These are phyloP conservation scores for Carpinus viminea DNA, from an alignment of 306 rosid genomes.

Conservation along the genomic window DNA sequence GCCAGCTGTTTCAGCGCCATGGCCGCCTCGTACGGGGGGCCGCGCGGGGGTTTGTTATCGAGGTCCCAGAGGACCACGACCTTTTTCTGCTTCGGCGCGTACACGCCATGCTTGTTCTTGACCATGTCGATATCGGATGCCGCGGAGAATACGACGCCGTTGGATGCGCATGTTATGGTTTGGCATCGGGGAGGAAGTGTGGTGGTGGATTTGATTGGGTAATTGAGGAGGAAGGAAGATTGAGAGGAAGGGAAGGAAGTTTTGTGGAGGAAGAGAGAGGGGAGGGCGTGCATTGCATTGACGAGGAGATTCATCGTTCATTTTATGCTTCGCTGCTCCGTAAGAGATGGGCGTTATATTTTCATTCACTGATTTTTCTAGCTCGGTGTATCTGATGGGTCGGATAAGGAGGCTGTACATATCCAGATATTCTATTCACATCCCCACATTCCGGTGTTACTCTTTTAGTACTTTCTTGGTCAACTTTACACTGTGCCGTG, in stretches of 20 bases:
- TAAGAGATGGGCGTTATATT: not conserved
- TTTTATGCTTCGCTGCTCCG: constrained; percentile 2
- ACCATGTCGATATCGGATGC: constrained; percentile 76
- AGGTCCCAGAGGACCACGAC: constrained; percentile 90
- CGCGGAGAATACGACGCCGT: constrained; percentile 24
- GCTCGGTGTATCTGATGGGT: not conserved
- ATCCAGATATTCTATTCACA: too few relatives aligned
- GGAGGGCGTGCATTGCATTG: constrained; percentile 16
- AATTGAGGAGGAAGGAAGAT: constrained; percentile 9
- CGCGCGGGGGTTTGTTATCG: constrained; percentile 91
- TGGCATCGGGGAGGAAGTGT: constrained; percentile 16
- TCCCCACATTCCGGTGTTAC: too few relatives aligned
- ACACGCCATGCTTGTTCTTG: constrained; percentile 59
- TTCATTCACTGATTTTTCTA: not conserved
- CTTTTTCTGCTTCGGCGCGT: constrained; percentile 54
- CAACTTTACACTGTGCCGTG: too few relatives aligned
- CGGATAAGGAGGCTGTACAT: too few relatives aligned
- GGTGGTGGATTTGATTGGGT: constrained; percentile 16
- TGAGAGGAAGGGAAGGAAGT: constrained; percentile 29
- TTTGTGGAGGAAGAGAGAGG: constrained; percentile 1
- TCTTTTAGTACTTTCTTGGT: too few relatives aligned
- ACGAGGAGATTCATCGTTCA: constrained; percentile 34
- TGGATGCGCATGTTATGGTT: constrained; percentile 28
- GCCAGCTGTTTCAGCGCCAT: constrained; percentile 59
- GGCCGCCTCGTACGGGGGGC: constrained; percentile 81